Evolutionary conservation across 2,329 filamentous ascomycete species (phyloP), one percentile per base, ranked within the genome.

Genomic region (Neocatenulostroma microsporum): DNA sequence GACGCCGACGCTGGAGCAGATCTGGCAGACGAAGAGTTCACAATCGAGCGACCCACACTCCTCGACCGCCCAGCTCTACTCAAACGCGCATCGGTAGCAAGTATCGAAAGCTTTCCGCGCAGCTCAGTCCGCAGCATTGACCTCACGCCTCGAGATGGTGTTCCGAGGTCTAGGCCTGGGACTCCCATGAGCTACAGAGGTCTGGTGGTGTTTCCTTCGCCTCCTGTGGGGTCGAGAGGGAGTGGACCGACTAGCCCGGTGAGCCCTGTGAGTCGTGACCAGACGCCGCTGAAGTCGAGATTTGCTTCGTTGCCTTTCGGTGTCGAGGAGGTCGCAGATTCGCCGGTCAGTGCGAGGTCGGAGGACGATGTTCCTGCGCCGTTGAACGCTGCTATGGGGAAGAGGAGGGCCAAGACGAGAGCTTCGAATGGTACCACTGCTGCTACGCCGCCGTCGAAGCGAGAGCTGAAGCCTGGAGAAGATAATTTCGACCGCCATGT

Each of bases 401-500:
- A 68, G 44, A 59, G 61, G 19, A 59, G 60, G 10, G 39, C 40
- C 11, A 48, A 40, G 23, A 21, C 18, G 15, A 21, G 27, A 33
- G 15, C 21, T 4, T 3, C 5, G 12, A 18, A 9, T 9, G 20
- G 15, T 12, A 21, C 20, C 7, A 18, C 17, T 8, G 30, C 29
- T n/a, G 21, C 38, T 15, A 18, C 31, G 17, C 18, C 6, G 20
- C 7, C 27, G 13, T 20, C 12, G 37, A 32, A 31, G n/a, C n/a
- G 21, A 6, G 18, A 18, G n/a, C 24, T 39, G 11, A 40, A 36
- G 23, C 37, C 35, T 5, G 38, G 34, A 13, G 47, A 49, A 31
- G 52, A 55, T 37, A 25, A 77, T 78, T 40, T 81, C 73, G 14
- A 84, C 93, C 44, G 57, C 11, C 58, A 61, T 19, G 58, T 61